phyloP scores from a whole-genome alignment of 192 early-diverging fungal species.

The Paraglomus brasilianum region DNA sequence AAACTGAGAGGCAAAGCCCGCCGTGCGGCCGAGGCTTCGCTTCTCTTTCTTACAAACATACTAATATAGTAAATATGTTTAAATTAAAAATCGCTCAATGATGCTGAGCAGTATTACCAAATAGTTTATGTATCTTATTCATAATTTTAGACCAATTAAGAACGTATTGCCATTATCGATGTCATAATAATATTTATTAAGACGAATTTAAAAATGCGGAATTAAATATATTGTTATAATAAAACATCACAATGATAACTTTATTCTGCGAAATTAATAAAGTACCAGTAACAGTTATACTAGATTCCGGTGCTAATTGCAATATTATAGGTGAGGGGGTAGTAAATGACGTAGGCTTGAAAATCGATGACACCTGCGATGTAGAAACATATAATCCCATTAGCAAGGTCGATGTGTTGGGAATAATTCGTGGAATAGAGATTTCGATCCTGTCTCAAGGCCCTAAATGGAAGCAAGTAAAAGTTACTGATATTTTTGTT shows the following conservation, averaged over 20 bases:
- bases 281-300: conserved; percentile 1
- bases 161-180: conserved; percentile 4
- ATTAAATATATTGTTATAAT: conserved; percentile 12
- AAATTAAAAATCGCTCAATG: too few species aligned
- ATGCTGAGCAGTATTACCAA: too few species aligned
- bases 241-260: conserved; percentile 3
- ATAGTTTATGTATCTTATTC: too few species aligned
- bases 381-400: conserved; percentile 6
- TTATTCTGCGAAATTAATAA: conserved; percentile 19
- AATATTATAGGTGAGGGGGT: conserved; percentile 19
- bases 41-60: too few species aligned
- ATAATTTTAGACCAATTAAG: too few species aligned
- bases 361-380: conserved; percentile 4
- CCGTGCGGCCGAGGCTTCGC: too few species aligned
- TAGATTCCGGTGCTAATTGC: conserved; percentile 23
- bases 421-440: conserved; percentile 10
- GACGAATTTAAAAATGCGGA: neutral
- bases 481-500: conserved; percentile 24
- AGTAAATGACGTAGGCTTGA: conserved; percentile 15
- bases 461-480: conserved; percentile 16
- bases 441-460: conserved; percentile 1
- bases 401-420: conserved; percentile 1
- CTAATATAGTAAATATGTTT: too few species aligned
- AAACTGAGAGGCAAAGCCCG: too few species aligned
- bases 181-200: conserved; percentile 21